Conservation (phyloP, 1,284 basidiomycete genomes). For the Omphalotus olearius region DNA sequence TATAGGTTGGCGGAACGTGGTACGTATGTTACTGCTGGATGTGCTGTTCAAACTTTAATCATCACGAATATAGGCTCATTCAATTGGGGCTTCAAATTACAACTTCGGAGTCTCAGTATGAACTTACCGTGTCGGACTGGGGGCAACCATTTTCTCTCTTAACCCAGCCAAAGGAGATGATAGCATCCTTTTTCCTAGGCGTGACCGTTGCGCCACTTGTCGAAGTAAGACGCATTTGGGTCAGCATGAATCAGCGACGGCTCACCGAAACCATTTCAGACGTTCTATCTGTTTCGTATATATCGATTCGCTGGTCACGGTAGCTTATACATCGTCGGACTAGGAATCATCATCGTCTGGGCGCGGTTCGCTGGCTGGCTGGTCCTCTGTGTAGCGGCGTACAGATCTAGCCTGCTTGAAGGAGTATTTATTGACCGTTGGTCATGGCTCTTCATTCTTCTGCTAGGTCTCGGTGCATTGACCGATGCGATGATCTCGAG, state of each 20-base stretch:
- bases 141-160: constrained; percentile 1
- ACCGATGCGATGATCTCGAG: constrained; percentile 6
- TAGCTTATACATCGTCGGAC: background rate
- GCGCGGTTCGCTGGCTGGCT: constrained; percentile 7
- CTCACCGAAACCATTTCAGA: background rate
- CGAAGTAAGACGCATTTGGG: background rate
- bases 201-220: constrained; percentile 3
- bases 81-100: constrained; percentile 5
- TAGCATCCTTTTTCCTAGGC: constrained; percentile 3
- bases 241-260: background rate
- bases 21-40: background rate
- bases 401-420: background rate
- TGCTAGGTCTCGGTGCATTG: constrained; percentile 1
- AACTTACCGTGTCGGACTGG: constrained; percentile 5
- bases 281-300: constrained; percentile 9
- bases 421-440: constrained; percentile 3
- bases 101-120: background rate
- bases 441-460: constrained; percentile 7
- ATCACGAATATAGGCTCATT: background rate
- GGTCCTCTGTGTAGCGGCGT: background rate
- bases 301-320: constrained; percentile 4
- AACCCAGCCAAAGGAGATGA: background rate
- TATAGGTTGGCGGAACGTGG: background rate
- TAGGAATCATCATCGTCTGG: constrained; percentile 3
- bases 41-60: too few species aligned